Evolutionary conservation across 345 rosid species (phyloP).

Genomic region (Boechera stricta): DNA sequence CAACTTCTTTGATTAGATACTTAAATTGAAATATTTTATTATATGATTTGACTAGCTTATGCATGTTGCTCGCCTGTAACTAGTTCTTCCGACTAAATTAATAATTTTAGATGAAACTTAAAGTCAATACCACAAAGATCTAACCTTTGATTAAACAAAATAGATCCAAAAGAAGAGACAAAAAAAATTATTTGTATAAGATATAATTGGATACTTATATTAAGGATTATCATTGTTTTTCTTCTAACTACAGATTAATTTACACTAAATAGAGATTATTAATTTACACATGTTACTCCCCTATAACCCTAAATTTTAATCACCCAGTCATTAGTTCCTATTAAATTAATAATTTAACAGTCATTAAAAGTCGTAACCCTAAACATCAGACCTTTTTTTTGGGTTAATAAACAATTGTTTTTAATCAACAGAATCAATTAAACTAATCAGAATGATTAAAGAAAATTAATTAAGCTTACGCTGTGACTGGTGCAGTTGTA

Average conservation of each 20-base stretch:
- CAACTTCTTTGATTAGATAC: too few relatives aligned
- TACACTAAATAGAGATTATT: constrained; percentile 3
- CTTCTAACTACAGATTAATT: not conserved
- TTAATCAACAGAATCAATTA: not conserved
- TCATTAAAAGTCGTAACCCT: constrained; percentile 10
- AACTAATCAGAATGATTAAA: not conserved
- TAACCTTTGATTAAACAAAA: not conserved
- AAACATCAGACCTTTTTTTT: not conserved
- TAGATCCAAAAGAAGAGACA: not conserved
- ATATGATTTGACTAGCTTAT: not conserved
- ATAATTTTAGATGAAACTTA: too few relatives aligned
- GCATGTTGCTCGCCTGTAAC: not conserved
- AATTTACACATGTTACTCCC: not conserved
- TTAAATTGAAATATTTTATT: too few relatives aligned
- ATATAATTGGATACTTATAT: not conserved
- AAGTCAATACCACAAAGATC: too few relatives aligned
- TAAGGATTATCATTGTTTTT: not conserved
- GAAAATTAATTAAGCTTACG: constrained; percentile 52
- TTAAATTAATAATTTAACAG: constrained; percentile 24
- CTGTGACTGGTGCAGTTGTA: constrained; percentile 67
- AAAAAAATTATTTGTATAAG: not conserved
- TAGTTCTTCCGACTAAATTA: not conserved
- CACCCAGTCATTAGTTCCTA: constrained; percentile 12
- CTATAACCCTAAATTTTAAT: not conserved
- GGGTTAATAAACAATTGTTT: not conserved